phyloP scores from a whole-genome alignment of 1,284 basidiomycete genomes.

The Trichosporon inkin region DNA sequence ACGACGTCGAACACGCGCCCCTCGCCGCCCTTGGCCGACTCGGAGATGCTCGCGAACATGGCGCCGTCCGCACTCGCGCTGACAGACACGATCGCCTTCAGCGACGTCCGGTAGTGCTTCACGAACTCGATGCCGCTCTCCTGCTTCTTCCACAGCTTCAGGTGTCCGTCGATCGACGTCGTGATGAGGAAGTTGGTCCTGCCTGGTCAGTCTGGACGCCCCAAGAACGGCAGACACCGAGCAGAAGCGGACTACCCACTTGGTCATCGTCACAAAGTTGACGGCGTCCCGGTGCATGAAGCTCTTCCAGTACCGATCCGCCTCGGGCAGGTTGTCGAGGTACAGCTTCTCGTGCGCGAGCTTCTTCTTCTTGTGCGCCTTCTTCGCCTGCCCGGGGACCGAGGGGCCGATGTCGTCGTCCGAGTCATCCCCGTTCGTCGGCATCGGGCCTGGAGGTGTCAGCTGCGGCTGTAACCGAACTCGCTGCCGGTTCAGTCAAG shows the following conservation, averaged over 20 bases:
- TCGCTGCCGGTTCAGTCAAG: too few species aligned
- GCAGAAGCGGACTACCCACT: constrained; percentile 53
- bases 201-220: constrained; percentile 8
- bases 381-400: not conserved
- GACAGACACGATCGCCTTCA: constrained; percentile 72
- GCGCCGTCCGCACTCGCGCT: constrained; percentile 89
- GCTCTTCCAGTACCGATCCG: constrained; percentile 92
- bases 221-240: not conserved
- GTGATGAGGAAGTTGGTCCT: constrained; percentile 93
- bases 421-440: constrained; percentile 19
- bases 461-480: too few species aligned
- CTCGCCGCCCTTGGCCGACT: constrained; percentile 59
- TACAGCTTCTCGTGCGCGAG: constrained; percentile 76
- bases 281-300: constrained; percentile 97
- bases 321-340: constrained; percentile 82
- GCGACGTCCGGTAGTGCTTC: constrained; percentile 88
- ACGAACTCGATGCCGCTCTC: constrained; percentile 86
- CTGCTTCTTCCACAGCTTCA: constrained; percentile 99
- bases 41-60: constrained; percentile 81
- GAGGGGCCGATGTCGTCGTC: constrained; percentile 17
- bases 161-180: constrained; percentile 87
- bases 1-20: constrained; percentile 96
- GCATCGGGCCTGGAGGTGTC: constrained; percentile 27
- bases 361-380: constrained; percentile 38
- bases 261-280: constrained; percentile 80